Evolutionary conservation across 2,329 filamentous ascomycete species (phyloP).

Genomic region (Fonsecaea multimorphosa): DNA sequence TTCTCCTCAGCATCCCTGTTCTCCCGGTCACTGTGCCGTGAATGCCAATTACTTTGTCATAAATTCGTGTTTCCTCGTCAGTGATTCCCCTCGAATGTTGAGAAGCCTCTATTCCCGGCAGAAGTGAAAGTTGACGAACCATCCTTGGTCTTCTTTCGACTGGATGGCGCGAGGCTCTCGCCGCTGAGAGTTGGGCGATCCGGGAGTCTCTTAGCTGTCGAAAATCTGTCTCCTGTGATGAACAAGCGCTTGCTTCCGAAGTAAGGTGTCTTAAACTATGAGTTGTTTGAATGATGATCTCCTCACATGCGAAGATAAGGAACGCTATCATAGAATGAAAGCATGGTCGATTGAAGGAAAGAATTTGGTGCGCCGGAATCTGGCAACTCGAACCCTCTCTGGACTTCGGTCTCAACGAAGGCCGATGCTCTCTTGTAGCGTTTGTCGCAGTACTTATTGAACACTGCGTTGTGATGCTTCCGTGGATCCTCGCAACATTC

Average conservation of each 20-base stretch:
- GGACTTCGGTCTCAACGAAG: slow-evolving; percentile 77
- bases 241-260: neutral
- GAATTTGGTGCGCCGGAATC: slow-evolving; percentile 36
- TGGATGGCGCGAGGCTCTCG: neutral
- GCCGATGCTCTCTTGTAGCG: slow-evolving; percentile 83
- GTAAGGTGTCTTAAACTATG: neutral
- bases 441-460: slow-evolving; percentile 87
- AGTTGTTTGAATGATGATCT: slow-evolving; percentile 11
- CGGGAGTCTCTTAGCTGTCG: neutral
- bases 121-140: slow-evolving; percentile 19
- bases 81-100: slow-evolving; percentile 21
- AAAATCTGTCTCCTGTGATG: neutral
- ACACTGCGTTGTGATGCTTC: slow-evolving; percentile 85
- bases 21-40: slow-evolving; percentile 19
- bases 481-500: slow-evolving; percentile 84
- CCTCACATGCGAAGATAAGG: slow-evolving; percentile 34
- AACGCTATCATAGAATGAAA: slow-evolving; percentile 37
- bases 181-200: neutral
- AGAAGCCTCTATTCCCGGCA: slow-evolving; percentile 23
- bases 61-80: slow-evolving; percentile 36
- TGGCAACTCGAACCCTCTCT: slow-evolving; percentile 63
- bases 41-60: slow-evolving; percentile 33
- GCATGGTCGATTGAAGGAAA: slow-evolving; percentile 24
- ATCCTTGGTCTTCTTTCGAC: neutral
- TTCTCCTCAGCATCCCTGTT: slow-evolving; percentile 5